Percentiles rank a stretch among this genome's conserved stretches.
Evolutionary conservation across 2,329 filamentous ascomycete genomes (phyloP).

Genomic region (Pseudogymnoascus destructans): DNA sequence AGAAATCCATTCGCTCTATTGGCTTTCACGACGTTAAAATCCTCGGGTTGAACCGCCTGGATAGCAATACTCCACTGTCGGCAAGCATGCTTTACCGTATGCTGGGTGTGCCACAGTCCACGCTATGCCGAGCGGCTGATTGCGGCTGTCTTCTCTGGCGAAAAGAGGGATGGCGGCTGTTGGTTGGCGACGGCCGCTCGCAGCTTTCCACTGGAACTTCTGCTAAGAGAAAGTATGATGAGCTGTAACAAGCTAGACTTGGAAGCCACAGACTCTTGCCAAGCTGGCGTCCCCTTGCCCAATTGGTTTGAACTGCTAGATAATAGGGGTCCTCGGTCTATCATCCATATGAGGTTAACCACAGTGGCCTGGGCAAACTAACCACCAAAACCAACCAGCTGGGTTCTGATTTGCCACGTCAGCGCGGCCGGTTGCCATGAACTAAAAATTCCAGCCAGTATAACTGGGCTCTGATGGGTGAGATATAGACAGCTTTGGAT

Average conservation of each 20-base stretch:
- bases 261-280: slow-evolving; percentile 15
- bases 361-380: neutral
- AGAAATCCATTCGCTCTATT: neutral
- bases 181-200: neutral
- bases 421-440: neutral
- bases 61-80: neutral
- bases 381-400: neutral
- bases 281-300: neutral
- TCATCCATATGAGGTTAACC: neutral
- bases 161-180: slow-evolving; percentile 9
- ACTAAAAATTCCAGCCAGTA: neutral
- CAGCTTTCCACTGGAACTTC: neutral
- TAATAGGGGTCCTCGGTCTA: neutral
- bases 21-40: neutral
- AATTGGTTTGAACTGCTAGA: neutral
- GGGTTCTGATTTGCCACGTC: neutral
- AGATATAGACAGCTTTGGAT: neutral
- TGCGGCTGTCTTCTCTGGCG: slow-evolving; percentile 11
- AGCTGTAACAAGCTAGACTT: neutral
- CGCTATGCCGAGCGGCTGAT: slow-evolving; percentile 12
- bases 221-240: neutral
- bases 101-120: slow-evolving; percentile 18
- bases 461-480: neutral
- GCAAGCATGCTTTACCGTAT: neutral
- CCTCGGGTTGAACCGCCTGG: neutral